phyloP scores from a whole-genome alignment of 176 grass and related monocot genomes.

The Carex scoparia region DNA sequence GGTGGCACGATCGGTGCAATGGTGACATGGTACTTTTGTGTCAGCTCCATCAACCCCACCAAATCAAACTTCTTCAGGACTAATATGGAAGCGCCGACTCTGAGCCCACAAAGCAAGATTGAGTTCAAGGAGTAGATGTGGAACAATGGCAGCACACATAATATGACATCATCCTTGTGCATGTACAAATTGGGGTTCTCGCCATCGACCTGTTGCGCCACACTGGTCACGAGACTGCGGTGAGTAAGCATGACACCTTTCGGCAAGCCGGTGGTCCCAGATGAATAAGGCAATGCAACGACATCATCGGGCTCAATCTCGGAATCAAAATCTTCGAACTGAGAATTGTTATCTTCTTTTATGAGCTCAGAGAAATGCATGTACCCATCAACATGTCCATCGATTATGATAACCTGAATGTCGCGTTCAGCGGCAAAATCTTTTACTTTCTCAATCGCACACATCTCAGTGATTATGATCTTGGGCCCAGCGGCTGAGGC shows the following conservation, averaged over 20 bases:
- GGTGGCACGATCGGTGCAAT: conserved; percentile 76
- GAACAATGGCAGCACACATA: conserved; percentile 85
- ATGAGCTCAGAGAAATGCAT: conserved; percentile 39
- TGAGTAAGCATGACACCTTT: conserved; percentile 98
- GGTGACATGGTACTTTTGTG: conserved; percentile 40
- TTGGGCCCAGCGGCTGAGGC: conserved; percentile 29
- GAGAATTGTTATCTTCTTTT: conserved; percentile 23
- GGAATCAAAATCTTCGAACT: conserved; percentile 25
- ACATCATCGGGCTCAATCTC: conserved; percentile 61
- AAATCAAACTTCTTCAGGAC: conserved; percentile 80
- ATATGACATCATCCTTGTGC: conserved; percentile 55
- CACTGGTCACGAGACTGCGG: conserved; percentile 88
- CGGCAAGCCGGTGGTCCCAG: conserved; percentile 74
- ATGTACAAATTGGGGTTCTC: conserved; percentile 90
- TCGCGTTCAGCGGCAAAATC: conserved; percentile 43
- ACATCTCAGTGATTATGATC: conserved; percentile 73
- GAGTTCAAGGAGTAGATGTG: conserved; percentile 98
- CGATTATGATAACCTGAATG: conserved; percentile 41
- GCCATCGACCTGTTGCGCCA: conserved; percentile 80
- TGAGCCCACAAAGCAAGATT: conserved; percentile 63
- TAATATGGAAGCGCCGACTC: conserved; percentile 54
- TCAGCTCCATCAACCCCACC: conserved; percentile 42
- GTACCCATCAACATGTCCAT: conserved; percentile 34
- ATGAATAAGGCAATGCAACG: conserved; percentile 72
- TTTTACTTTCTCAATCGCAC: conserved; percentile 62